Base-by-base conservation (phyloP, 1,139 yeast species). In the Zygosaccharomyces sapae region DNA sequence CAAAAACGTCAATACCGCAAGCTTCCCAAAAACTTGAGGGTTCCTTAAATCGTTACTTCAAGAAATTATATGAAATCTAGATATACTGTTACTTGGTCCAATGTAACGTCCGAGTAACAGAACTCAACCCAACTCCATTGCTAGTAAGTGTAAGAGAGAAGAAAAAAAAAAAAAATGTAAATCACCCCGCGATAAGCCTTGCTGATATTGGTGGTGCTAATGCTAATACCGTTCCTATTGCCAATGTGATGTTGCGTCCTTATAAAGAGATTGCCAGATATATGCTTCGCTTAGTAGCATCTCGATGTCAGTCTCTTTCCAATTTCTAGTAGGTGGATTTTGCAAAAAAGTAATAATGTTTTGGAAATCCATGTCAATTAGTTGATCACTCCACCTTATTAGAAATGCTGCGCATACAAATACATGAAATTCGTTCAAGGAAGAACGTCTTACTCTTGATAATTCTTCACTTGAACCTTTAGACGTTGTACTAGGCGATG, bases 381-480 rank as follows among this genome's bases (percentile, higher is more conserved):
- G 71, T 50, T 82, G 83, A 44, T 75, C 79, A 49, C 94, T 80
- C 81, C 95, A 92, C 62, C 87, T 85, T 48, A 90, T 85, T 58
- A 92, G 71, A 61, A 92, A 92, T 9, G 98, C 97, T n/a, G 97
- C 97, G 70, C 99, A 92, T 3, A 92, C 98, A 63, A 92, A 92
- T 6, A 92, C 89, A 65, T 92, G 99, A 68, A 94, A 92, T 58
- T 84, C 88, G 54, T 88, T 87, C 63, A 92, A 86, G 3, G 97
- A 97, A 33, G 85, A 76, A 36, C 62, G 65, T 13, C 60, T 55
- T 13, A 53, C 43, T 47, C 54, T 56, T 18, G 56, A 45, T 5
- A 45, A 34, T n/a, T 55, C 60, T 16, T 48, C 53, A 20, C 44
- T 51, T 2, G 49, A 34, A 38, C 47, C 37, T 34, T 45, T 41